Base-by-base conservation (phyloP, 129 eudicot species). In the Pseudognaphalium luteoalbum region DNA sequence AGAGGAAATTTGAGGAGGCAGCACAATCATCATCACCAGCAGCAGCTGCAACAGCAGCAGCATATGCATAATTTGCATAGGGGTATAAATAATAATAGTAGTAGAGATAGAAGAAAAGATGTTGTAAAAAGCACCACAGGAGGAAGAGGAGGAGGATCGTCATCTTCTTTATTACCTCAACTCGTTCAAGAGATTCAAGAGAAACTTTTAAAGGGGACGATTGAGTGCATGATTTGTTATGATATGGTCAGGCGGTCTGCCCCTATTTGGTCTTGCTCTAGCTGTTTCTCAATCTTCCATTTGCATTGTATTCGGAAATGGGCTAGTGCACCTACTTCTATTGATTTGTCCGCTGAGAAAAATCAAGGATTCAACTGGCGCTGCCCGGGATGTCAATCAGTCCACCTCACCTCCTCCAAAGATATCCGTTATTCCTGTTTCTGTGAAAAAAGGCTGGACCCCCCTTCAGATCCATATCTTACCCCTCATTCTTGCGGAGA, bases 401-500 rank as follows among this genome's bases (percentile, higher is more conserved):
- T 94, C 73, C 98, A 94, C 85, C 88, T 94, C 50, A 87, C 81
- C 10, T 86, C 96, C 5, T 84, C 89, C 0, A 94, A 85, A 81
- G 96, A 88, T 70, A 94, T 91, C 16, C 96, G 85, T 12, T 94
- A 94, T 67, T 52, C 76, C 73, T 94, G 98, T 80, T 94, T 94
- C 66, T 94, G 98, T 81, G 91, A 93, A 66, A 94, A 94, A 81
- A 91, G 97, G 87, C 91, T 70, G 3, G 98, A 94, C 35, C 98
- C 98, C 0, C 90, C 93, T 34, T 82, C 97, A 1, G 98, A 94
- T 87, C 83, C 85, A 11, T 94, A 91, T 75, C 78, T 94, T 81
- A 94, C 96, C 2, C 98, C 98, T 12, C 97, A 94, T 82, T 94
- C 98, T 33, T 94, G 98, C 77, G 98, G 98, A 14, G 98, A 94